Base-by-base conservation (phyloP, 1,139 yeast genomes). In the Spencermartinsiella ligniputridi region DNA sequence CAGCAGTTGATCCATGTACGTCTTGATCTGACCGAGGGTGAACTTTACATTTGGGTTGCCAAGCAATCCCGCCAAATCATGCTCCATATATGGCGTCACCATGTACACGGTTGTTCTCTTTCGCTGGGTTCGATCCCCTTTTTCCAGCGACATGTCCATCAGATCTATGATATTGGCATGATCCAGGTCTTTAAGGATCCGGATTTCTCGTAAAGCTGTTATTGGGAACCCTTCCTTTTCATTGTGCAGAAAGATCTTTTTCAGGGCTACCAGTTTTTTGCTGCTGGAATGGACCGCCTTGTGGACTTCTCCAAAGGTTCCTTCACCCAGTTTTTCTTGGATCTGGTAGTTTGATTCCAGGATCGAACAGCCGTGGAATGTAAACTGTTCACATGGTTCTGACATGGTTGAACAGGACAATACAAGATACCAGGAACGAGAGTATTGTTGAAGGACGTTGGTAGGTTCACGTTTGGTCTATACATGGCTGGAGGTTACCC, bases 191-290 rank as follows among this genome's bases (percentile, higher is more conserved):
- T 87, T 88, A 62, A 94, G 70, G 17, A 90, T 88, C 17, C 86
- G 79, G 50, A 92, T 89, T 60, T 94, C 99, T 52, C 99, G 74
- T 66, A 90, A 77, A 3, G 98, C 97, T 0, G 98, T 94, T 19
- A 94, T 82, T 1, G 99, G 98, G 61, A 92, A 89, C 27, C 96
- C 92, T 55, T 89, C 96, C 56, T 85, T 87, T 39, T 85, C 88
- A 44, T 86, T 84, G 58, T 86, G 92, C 52, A 86, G 78, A 18
- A 90, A 70, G 40, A 92, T 78, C 60, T 85, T 87, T 63, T 94
- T 94, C 55, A 94, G 70, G 1, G 97, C 97, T 17, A 89, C 97
- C 19, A 78, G 68, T 46, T 13, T 13, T 1, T 77, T 71, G 15
- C 76, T 71, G 0, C 78, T 64, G 37, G 66, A 62, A 52, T 75